These are phyloP conservation scores for Vitellaria paradoxa DNA, from an alignment of 179 eudicot genomes.

Conservation along the genomic window DNA sequence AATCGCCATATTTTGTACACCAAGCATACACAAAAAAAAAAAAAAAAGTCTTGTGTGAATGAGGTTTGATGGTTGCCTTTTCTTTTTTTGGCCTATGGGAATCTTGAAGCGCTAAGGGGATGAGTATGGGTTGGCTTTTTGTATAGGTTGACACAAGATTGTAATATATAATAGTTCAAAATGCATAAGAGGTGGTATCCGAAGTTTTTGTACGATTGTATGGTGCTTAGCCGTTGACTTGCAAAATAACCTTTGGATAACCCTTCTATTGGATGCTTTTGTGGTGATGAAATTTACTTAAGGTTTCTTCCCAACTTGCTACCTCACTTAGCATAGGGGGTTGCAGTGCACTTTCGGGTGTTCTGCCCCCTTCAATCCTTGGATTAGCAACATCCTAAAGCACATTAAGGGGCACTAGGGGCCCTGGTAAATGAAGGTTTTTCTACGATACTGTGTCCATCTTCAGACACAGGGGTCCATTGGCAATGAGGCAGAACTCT, in stretches of 20 bases:
- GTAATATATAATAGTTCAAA: constrained; percentile 44
- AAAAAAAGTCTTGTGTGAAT: constrained; percentile 4
- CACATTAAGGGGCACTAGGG: too few species aligned
- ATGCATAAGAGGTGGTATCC: constrained; percentile 3
- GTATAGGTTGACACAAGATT: constrained; percentile 32
- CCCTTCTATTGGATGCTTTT: neutral
- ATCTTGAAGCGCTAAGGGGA: constrained; percentile 33
- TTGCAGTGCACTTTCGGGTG: too few species aligned
- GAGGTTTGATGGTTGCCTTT: constrained; percentile 19
- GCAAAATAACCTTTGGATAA: constrained; percentile 2
- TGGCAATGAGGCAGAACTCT: too few species aligned
- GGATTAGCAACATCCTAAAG: too few species aligned
- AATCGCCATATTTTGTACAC: neutral
- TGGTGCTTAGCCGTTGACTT: constrained; percentile 7
- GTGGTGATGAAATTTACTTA: too few species aligned
- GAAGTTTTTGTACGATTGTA: neutral
- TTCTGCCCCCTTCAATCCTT: too few species aligned
- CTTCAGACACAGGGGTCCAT: too few species aligned
- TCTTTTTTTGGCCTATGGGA: constrained; percentile 10
- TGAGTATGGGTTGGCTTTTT: constrained; percentile 24
- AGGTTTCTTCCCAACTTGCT: too few species aligned
- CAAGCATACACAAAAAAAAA: constrained; percentile 4
- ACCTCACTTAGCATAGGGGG: too few species aligned
- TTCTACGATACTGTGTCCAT: too few species aligned
- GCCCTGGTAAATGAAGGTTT: too few species aligned